Evolutionary conservation across 2,329 filamentous ascomycete genomes (phyloP).

Genomic region (Aspergillus sergii): DNA sequence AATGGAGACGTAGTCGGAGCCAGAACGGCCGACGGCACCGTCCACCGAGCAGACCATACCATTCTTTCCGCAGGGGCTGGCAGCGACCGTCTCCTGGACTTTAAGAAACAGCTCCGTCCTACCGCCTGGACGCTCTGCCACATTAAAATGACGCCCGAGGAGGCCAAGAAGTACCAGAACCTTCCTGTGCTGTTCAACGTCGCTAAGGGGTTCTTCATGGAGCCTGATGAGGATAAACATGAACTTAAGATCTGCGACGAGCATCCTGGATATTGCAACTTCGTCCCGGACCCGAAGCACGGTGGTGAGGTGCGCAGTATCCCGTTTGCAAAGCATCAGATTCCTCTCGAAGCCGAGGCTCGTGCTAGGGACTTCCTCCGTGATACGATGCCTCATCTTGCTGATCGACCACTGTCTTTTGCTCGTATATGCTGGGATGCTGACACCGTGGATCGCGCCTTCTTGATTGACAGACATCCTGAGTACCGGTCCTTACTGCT

Average conservation of each 20-base stretch:
- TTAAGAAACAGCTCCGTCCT: constrained; percentile 56
- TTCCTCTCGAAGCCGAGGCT: constrained; percentile 50
- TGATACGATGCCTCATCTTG: constrained; percentile 58
- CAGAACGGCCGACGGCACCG: constrained; percentile 44
- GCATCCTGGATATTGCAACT: constrained; percentile 60
- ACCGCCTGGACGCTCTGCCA: constrained; percentile 59
- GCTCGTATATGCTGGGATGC: constrained; percentile 61
- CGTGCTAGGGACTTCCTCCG: constrained; percentile 53
- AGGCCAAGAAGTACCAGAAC: constrained; percentile 49
- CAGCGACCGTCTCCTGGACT: constrained; percentile 51
- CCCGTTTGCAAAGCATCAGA: constrained; percentile 47
- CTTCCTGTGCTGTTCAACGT: constrained; percentile 55
- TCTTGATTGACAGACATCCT: constrained; percentile 56
- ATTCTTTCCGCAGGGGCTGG: constrained; percentile 56
- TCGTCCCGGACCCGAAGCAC: constrained; percentile 29
- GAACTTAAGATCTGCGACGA: constrained; percentile 52
- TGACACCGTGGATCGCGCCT: constrained; percentile 58
- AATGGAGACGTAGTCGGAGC: constrained; percentile 47
- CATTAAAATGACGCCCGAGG: constrained; percentile 51
- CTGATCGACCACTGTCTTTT: constrained; percentile 51
- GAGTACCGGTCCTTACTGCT: constrained; percentile 47
- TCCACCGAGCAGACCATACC: constrained; percentile 47
- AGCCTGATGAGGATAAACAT: constrained; percentile 45
- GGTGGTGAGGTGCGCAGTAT: constrained; percentile 36
- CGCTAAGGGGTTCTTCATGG: constrained; percentile 54